Evolutionary conservation across 2,329 filamentous ascomycete genomes (phyloP).

Genomic region (Emydomyces testavorans): DNA sequence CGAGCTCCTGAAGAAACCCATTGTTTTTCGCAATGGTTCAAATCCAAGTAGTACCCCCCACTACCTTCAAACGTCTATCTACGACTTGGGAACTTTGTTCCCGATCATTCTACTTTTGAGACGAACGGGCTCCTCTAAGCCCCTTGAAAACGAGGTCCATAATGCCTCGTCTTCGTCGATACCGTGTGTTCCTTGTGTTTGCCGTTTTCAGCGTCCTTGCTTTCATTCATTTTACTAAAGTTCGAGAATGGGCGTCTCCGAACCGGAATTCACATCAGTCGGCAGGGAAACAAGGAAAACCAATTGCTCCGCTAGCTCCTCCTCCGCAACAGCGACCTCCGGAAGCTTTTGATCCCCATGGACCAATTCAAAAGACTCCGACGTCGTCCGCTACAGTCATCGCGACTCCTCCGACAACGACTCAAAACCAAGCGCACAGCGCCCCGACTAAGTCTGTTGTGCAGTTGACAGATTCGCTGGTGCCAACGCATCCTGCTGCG

Average conservation of each 20-base stretch:
- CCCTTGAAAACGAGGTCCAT: constrained; percentile 12
- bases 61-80: neutral
- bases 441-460: neutral
- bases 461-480: neutral
- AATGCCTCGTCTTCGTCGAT: constrained; percentile 41
- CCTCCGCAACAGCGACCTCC: constrained; percentile 6
- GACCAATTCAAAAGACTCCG: neutral
- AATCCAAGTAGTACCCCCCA: neutral
- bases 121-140: neutral
- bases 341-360: neutral
- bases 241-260: constrained; percentile 29
- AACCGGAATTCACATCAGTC: constrained; percentile 13
- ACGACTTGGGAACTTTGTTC: neutral
- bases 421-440: neutral
- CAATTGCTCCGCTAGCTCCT: constrained; percentile 9
- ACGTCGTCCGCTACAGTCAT: neutral
- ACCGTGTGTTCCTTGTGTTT: constrained; percentile 38
- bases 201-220: constrained; percentile 34
- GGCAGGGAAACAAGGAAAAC: constrained; percentile 4
- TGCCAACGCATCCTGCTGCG: neutral
- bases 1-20: neutral
- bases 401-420: neutral
- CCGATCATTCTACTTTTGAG: neutral
- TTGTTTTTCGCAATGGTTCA: constrained; percentile 6
- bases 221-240: constrained; percentile 42